Conservation (phyloP, 306 rosid genomes). For the Begonia fuchsioides region DNA sequence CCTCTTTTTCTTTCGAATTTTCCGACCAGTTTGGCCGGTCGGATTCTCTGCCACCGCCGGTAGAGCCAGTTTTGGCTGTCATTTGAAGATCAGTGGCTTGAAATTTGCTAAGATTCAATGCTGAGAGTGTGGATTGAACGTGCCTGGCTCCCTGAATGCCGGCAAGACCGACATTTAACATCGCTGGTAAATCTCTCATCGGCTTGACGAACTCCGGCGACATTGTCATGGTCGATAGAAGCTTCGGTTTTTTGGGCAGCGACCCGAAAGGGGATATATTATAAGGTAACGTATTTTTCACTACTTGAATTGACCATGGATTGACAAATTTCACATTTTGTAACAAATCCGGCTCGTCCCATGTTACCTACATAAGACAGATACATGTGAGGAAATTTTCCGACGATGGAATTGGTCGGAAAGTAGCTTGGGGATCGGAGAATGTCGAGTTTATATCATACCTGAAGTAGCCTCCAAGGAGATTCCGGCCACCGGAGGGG, state of each 20-base stretch:
- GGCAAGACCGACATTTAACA: conserved; percentile 37
- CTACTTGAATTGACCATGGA: conserved; percentile 88
- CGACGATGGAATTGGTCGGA: conserved; percentile 37
- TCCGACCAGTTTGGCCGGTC: too few species aligned
- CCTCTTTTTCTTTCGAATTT: conserved; percentile 30
- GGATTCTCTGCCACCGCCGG: too few species aligned
- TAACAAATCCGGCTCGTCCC: conserved; percentile 98
- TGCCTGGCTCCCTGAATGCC: conserved; percentile 99
- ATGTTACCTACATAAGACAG: conserved; percentile 73
- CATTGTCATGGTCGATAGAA: conserved; percentile 38
- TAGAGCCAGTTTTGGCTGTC: too few species aligned
- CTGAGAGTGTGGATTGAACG: conserved; percentile 59
- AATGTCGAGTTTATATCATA: conserved; percentile 6
- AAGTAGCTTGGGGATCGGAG: conserved; percentile 17
- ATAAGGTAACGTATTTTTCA: conserved; percentile 54
- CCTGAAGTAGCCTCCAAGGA: conserved; percentile 96
- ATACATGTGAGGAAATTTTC: too few species aligned
- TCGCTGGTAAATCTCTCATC: conserved; percentile 2
- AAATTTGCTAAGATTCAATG: conserved; percentile 39
- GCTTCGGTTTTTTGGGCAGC: conserved; percentile 59
- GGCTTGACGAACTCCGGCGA: conserved; percentile 33
- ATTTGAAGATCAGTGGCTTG: conserved; percentile 35
- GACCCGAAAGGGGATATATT: conserved; percentile 65
- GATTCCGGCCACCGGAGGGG: conserved; percentile 77
- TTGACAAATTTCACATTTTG: conserved; percentile 84